These are phyloP conservation scores for Vitellaria paradoxa DNA, from an alignment of 179 eudicot species.

Conservation along the genomic window DNA sequence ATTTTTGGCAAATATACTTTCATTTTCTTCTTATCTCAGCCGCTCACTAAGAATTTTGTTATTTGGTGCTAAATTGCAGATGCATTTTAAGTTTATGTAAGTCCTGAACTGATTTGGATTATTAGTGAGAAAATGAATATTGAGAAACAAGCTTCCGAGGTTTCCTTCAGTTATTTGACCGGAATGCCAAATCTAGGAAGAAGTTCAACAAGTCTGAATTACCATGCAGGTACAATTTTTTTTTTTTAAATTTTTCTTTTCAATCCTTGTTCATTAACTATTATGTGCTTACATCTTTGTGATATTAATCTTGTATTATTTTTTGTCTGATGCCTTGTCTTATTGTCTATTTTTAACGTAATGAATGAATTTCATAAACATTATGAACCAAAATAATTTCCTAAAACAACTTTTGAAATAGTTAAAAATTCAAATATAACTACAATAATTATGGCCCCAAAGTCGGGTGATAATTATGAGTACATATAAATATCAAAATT, in stretches of 20 bases:
- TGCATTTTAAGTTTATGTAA: background rate
- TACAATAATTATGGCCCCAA: no score
- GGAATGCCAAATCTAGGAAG: slow-evolving; percentile 87
- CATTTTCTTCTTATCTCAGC: background rate
- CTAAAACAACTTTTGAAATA: no score
- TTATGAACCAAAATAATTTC: no score
- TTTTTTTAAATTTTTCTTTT: background rate
- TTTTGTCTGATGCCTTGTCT: background rate
- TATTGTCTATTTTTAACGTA: background rate
- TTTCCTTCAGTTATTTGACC: slow-evolving; percentile 85
- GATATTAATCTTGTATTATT: background rate
- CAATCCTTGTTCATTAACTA: background rate
- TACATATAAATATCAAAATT: no score
- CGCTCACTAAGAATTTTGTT: background rate
- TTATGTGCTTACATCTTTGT: background rate
- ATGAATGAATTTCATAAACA: no score
- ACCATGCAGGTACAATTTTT: slow-evolving; percentile 44
- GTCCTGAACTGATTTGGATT: background rate
- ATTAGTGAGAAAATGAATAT: slow-evolving; percentile 53
- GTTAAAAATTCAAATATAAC: no score
- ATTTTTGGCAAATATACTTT: no score
- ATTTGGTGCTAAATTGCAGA: background rate
- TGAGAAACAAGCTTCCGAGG: slow-evolving; percentile 71
- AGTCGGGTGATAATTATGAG: no score
- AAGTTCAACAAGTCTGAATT: slow-evolving; percentile 67